Conservation (phyloP, 176 grass and related monocot genomes). For the Dendrocalamus sinicus region DNA sequence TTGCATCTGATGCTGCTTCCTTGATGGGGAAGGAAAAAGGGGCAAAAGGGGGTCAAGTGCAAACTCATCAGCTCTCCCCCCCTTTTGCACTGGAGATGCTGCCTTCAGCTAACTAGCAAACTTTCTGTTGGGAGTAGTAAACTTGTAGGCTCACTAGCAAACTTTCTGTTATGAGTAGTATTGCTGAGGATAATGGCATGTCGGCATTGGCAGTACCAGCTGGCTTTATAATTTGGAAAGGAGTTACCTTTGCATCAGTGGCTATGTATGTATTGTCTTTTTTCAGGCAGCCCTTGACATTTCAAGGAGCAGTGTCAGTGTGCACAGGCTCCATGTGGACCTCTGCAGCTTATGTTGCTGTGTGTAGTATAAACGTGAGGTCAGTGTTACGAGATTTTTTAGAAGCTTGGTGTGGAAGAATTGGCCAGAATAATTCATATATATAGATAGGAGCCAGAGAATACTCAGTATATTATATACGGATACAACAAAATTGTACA, state of each 20-base stretch:
- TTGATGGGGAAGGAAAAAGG: constrained; percentile 31
- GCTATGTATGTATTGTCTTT: neutral
- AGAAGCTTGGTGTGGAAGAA: neutral
- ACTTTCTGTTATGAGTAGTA: too few relatives aligned
- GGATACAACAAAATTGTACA: too few relatives aligned
- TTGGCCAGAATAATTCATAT: neutral
- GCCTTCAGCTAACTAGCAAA: neutral
- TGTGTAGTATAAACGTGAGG: neutral
- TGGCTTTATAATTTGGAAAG: neutral
- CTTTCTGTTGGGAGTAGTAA: too few relatives aligned
- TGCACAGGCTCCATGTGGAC: neutral
- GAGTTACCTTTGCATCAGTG: neutral
- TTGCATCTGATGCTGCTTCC: constrained; percentile 60
- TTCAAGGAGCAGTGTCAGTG: neutral
- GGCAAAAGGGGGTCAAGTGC: too few relatives aligned
- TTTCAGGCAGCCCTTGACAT: neutral
- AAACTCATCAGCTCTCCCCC: neutral
- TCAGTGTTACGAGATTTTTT: neutral
- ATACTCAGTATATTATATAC: too few relatives aligned
- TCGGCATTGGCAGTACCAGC: too few relatives aligned
- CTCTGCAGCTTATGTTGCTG: neutral
- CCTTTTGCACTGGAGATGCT: neutral
- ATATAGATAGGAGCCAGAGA: too few relatives aligned
- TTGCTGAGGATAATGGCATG: neutral
- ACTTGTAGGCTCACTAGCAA: neutral